Base-by-base conservation (phyloP, 495 filamentous ascomycete species). In the Aspergillus bertholletiae region DNA sequence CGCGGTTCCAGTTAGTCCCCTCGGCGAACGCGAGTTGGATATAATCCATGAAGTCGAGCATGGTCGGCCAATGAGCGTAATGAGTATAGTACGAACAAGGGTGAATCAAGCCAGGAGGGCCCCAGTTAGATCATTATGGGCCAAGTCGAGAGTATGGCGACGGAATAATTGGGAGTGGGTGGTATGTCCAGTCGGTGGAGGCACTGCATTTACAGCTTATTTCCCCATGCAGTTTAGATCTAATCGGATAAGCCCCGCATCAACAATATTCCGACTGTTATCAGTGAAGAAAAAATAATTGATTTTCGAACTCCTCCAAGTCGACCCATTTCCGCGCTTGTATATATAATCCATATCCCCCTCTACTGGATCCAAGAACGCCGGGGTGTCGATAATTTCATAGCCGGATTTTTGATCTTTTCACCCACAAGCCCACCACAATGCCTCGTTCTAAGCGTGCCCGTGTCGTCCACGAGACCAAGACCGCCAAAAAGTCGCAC, bases 1-100 rank as follows among this genome's bases (percentile, higher is more conserved):
- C 92, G 55, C 84, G 80, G 66, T 93, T 89, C 94, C 94, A 97
- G 59, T 84, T 78, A 6, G 91, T 91, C 51, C 86, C 85, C 70
- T 87, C 80, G 70, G 89, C 88, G 74, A 97, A 98, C 68, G 90
- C 87, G 67, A 89, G 83, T 70, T 95, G 93, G 71, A 98, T 85
- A 73, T 96, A 92, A 67, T 97, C 90, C 92, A 97, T 98, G 77
- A 97, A 98, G 69, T 90, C 87, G 75, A 96, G 85, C 94, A 98
- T 98, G 55, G 52, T 77, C 55, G 49, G 46, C 23, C 35, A 20
- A 27, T 41, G 22, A n/a, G 20, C 49, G 7, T 17, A 47, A 44
- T 1, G 28, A 47, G 22, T 24, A 27, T 2, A 34, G 28, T 15
- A 15, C n/a, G n/a, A 9, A 48, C 9, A 9, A 32, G 7, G 18